phyloP scores from a whole-genome alignment of 257 asterid species.

The Solanum rostratum region DNA sequence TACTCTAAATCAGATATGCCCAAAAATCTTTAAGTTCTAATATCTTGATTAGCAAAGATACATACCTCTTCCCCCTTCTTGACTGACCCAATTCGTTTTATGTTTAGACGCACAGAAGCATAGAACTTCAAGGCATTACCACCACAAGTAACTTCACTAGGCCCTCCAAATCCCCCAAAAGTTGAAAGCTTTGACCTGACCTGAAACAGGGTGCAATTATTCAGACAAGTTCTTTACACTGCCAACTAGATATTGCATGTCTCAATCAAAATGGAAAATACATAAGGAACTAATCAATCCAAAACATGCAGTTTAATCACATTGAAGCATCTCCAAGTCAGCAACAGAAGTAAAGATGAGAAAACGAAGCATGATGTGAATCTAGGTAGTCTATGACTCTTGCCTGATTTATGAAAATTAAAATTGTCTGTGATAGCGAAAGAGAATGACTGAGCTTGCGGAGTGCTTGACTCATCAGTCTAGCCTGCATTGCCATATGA shows the following conservation, averaged over 20 bases:
- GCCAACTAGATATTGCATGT: background rate
- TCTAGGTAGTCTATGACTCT: background rate
- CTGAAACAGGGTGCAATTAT: constrained; percentile 21
- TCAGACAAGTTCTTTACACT: background rate
- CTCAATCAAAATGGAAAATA: background rate
- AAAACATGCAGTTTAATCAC: background rate
- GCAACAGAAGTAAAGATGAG: background rate
- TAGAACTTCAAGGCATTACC: constrained; percentile 97
- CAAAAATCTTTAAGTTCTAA: background rate
- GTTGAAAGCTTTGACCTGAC: constrained; percentile 74
- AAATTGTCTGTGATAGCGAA: constrained; percentile 81
- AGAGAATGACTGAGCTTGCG: constrained; percentile 93
- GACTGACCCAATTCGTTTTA: constrained; percentile 74
- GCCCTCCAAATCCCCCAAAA: constrained; percentile 80
- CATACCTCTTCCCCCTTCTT: constrained; percentile 88
- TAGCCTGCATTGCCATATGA: constrained; percentile 99
- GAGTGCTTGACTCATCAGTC: constrained; percentile 97
- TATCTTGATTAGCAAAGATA: background rate
- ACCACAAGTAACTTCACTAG: constrained; percentile 94
- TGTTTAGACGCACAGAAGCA: constrained; percentile 89
- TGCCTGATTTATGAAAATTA: constrained; percentile 91
- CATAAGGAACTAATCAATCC: background rate
- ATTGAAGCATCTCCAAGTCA: background rate
- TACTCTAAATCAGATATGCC: background rate
- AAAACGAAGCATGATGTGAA: background rate